These are phyloP conservation scores for Exutisphaerella laricina DNA, from an alignment of 2,329 filamentous ascomycete genomes.

Conservation along the genomic window DNA sequence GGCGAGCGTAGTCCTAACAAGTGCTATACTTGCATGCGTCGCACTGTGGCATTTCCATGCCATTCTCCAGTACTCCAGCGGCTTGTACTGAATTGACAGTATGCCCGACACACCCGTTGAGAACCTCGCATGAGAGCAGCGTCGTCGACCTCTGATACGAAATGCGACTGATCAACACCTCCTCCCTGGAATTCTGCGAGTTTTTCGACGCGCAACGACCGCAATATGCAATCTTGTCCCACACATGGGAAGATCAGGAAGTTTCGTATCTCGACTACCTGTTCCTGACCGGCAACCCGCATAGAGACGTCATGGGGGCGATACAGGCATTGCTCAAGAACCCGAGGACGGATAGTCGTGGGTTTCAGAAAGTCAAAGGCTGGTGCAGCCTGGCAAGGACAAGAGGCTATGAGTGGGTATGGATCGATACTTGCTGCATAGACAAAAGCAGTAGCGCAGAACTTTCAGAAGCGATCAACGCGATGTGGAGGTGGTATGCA, in stretches of 20 bases:
- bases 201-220: conserved; percentile 8
- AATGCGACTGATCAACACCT: conserved; percentile 13
- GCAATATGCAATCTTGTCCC: conserved; percentile 14
- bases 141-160: background rate
- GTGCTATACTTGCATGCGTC: too few species aligned
- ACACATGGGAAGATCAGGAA: conserved; percentile 14
- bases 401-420: conserved; percentile 16
- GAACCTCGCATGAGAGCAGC: too few species aligned
- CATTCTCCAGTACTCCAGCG: too few species aligned
- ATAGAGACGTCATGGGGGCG: background rate
- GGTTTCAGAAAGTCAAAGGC: background rate
- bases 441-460: conserved; percentile 21
- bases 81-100: too few species aligned
- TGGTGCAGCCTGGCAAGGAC: background rate
- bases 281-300: background rate
- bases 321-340: background rate
- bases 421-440: conserved; percentile 23
- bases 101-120: too few species aligned
- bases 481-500: conserved; percentile 17
- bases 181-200: background rate
- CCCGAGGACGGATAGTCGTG: background rate
- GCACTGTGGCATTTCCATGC: too few species aligned
- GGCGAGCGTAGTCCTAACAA: too few species aligned
- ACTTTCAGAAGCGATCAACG: conserved; percentile 13
- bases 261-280: conserved; percentile 9